Conservation (phyloP, 306 rosid species). For the Vachellia collinsii region DNA sequence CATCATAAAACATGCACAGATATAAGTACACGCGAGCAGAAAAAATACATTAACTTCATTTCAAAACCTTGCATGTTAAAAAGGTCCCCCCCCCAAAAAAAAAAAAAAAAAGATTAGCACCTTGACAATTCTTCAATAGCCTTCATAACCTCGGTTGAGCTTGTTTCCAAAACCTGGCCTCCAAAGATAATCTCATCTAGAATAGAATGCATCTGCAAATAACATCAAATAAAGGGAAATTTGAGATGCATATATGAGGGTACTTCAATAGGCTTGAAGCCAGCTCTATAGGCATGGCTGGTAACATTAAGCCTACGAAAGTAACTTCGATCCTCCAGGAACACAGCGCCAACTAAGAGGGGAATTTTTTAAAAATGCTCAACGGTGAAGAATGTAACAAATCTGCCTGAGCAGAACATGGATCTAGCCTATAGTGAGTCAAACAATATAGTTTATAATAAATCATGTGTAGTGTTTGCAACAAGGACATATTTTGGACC, state of each 20-base stretch:
- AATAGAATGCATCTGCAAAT: conserved; percentile 73
- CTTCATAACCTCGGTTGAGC: conserved; percentile 84
- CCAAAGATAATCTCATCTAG: conserved; percentile 89
- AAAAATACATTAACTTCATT: not conserved
- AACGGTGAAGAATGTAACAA: conserved; percentile 8
- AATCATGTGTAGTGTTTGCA: not conserved
- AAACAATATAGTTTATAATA: not conserved
- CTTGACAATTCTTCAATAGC: conserved; percentile 85
- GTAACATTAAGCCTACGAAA: conserved; percentile 17
- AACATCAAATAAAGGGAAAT: conserved; percentile 23
- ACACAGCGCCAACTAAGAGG: not conserved
- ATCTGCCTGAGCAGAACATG: conserved; percentile 1
- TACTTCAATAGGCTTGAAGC: not conserved
- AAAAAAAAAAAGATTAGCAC: too few relatives aligned
- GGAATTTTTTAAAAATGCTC: not conserved
- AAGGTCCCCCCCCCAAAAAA: too few relatives aligned
- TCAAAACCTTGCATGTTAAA: not conserved
- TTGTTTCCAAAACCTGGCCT: conserved; percentile 91
- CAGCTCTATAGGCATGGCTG: not conserved
- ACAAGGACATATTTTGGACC: not conserved
- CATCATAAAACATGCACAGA: conserved; percentile 15
- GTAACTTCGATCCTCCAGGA: conserved; percentile 10
- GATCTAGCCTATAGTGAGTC: not conserved
- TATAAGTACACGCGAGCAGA: not conserved
- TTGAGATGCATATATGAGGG: conserved; percentile 18